A percentile compares a stretch with the other conserved stretches of the same genome.
phyloP scores from a whole-genome alignment of 2,329 filamentous ascomycete species.

The Colletotrichum lindemuthianum region DNA sequence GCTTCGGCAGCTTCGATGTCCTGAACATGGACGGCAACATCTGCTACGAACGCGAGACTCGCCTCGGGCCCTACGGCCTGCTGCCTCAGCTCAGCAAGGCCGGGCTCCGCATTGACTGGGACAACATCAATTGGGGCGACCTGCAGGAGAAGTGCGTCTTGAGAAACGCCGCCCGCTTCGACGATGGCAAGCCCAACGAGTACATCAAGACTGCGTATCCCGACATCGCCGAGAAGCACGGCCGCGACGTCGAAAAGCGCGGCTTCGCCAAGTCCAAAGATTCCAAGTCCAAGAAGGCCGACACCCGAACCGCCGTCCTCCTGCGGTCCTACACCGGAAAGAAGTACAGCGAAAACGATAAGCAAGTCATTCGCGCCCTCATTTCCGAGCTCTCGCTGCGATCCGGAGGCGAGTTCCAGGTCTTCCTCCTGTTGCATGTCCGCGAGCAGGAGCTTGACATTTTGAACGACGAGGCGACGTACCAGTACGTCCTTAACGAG shows the following conservation, averaged over 20 bases:
- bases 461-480: conserved; percentile 67
- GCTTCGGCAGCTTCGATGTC: conserved; percentile 70
- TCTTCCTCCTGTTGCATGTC: conserved; percentile 83
- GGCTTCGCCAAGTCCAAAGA: conserved; percentile 19
- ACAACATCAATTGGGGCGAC: conserved; percentile 74
- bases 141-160: conserved; percentile 74
- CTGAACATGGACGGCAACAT: conserved; percentile 70
- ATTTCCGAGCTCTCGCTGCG: conserved; percentile 80
- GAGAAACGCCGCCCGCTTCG: conserved; percentile 74
- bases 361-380: conserved; percentile 81
- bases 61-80: conserved; percentile 74
- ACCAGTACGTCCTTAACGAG: conserved; percentile 68
- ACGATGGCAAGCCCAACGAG: conserved; percentile 53
- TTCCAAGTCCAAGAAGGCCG: conserved; percentile 11
- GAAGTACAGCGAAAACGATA: conserved; percentile 80
- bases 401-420: conserved; percentile 82
- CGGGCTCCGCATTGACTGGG: conserved; percentile 64
- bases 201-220: conserved; percentile 52
- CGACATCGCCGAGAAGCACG: conserved; percentile 30
- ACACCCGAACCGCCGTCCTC: conserved; percentile 73
- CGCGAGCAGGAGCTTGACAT: conserved; percentile 70
- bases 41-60: conserved; percentile 75
- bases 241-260: conserved; percentile 19
- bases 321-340: conserved; percentile 81
- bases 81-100: conserved; percentile 59